A percentile compares a stretch with the other conserved stretches of the same genome.
Evolutionary conservation across 495 filamentous ascomycete species (phyloP).

Genomic region (Neurospora sp.): DNA sequence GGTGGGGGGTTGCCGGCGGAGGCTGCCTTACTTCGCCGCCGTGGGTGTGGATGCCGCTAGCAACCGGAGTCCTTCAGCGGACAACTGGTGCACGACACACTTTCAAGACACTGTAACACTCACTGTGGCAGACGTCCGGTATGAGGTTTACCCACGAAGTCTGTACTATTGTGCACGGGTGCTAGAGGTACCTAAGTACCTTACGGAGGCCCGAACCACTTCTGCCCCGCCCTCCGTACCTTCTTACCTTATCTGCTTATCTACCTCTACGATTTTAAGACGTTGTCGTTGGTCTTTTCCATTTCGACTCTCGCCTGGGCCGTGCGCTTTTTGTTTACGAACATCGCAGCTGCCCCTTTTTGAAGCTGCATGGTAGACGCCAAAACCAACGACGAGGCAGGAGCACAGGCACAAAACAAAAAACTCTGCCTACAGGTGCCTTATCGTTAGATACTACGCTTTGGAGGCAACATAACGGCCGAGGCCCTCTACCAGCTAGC

Average conservation of each 20-base stretch:
- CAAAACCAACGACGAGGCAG: background rate
- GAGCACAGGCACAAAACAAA: background rate
- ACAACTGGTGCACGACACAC: background rate
- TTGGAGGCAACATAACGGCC: too few species aligned
- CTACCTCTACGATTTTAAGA: background rate
- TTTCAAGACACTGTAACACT: background rate
- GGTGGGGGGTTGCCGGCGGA: background rate
- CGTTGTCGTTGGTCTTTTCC: background rate
- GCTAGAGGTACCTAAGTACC: background rate
- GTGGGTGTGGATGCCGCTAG: background rate
- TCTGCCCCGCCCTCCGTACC: background rate
- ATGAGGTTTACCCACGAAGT: background rate
- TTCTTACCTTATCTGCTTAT: background rate
- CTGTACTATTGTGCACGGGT: background rate
- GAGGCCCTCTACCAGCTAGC: too few species aligned
- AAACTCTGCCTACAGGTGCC: too few species aligned
- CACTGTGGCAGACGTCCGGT: background rate
- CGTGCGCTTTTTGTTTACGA: background rate
- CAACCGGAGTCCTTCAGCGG: background rate
- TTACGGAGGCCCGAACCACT: background rate
- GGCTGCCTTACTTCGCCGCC: background rate
- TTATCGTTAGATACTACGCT: too few species aligned
- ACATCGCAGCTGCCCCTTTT: background rate
- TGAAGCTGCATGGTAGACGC: background rate
- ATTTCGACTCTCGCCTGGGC: background rate